A percentile compares a stretch with the other conserved stretches of the same genome.
phyloP scores from a whole-genome alignment of 768 basidiomycete species.

The Suillus variegatus region DNA sequence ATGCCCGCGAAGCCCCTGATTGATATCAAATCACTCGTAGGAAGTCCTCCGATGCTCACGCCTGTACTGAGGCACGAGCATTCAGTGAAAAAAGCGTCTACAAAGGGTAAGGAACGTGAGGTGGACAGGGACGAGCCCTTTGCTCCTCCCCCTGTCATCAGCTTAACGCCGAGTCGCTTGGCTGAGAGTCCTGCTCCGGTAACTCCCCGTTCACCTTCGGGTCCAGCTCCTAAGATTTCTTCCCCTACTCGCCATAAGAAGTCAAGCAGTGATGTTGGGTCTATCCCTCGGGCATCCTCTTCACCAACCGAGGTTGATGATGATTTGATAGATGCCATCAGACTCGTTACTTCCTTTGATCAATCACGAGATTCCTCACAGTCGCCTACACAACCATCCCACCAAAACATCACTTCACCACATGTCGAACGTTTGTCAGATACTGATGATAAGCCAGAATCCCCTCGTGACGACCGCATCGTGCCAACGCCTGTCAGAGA shows the following conservation, averaged over 20 bases:
- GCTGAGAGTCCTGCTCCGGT: constrained; percentile 14
- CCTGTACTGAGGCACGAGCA: constrained; percentile 31
- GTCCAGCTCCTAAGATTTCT: not conserved
- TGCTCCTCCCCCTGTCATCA: constrained; percentile 29
- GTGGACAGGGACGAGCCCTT: constrained; percentile 29
- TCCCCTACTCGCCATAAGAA: constrained; percentile 17
- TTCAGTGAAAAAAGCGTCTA: constrained; percentile 25
- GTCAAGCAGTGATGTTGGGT: constrained; percentile 19
- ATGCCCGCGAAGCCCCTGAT: constrained; percentile 46
- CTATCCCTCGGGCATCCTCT: constrained; percentile 1
- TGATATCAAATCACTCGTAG: constrained; percentile 33
- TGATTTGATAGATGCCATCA: constrained; percentile 32
- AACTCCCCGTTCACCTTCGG: not conserved
- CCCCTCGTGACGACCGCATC: constrained; percentile 21
- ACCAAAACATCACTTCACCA: not conserved
- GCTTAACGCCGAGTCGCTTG: constrained; percentile 19
- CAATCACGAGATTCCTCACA: constrained; percentile 17
- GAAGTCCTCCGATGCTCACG: constrained; percentile 38
- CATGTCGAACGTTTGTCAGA: constrained; percentile 1
- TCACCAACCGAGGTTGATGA: constrained; percentile 22
- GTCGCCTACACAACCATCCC: constrained; percentile 10
- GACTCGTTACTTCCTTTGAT: constrained; percentile 30
- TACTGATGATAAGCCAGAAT: constrained; percentile 5
- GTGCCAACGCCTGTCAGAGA: constrained; percentile 61
- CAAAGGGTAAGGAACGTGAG: constrained; percentile 21